Conservation (phyloP, 208 protist species). For the Leishmania major region DNA sequence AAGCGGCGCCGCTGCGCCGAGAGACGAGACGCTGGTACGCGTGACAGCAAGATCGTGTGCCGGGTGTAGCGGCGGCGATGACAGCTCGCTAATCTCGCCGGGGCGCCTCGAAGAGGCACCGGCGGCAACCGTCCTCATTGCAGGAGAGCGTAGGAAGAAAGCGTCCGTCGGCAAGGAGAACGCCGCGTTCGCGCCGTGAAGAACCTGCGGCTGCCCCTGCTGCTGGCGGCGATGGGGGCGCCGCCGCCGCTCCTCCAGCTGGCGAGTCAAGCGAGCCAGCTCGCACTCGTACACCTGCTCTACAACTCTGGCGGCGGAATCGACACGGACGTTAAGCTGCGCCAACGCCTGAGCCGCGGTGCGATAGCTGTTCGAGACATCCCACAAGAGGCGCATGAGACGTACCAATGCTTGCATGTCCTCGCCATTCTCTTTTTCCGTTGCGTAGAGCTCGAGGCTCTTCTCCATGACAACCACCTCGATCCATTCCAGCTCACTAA, state of each 20-base stretch:
- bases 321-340: conserved; percentile 9
- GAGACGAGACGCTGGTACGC: background rate
- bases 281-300: conserved; percentile 28
- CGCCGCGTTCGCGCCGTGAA: background rate
- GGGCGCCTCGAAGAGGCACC: background rate
- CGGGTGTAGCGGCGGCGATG: background rate
- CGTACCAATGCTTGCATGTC: conserved; percentile 1
- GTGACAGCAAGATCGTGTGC: background rate
- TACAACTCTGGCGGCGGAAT: conserved; percentile 14
- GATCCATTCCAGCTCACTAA: conserved; percentile 20
- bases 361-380: conserved; percentile 11
- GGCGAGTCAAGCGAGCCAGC: conserved; percentile 15
- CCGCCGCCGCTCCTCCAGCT: conserved; percentile 18
- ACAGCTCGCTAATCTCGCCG: background rate
- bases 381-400: conserved; percentile 29
- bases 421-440: background rate
- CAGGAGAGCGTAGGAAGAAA: background rate
- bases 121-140: background rate
- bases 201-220: background rate
- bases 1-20: background rate
- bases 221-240: background rate
- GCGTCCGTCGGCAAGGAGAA: background rate
- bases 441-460: background rate
- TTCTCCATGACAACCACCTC: conserved; percentile 6
- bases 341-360: conserved; percentile 13